Evolutionary conservation across 805 yeast species (phyloP), one percentile per base, ranked within the genome.

Genomic region (Kuraishia molischiana): DNA sequence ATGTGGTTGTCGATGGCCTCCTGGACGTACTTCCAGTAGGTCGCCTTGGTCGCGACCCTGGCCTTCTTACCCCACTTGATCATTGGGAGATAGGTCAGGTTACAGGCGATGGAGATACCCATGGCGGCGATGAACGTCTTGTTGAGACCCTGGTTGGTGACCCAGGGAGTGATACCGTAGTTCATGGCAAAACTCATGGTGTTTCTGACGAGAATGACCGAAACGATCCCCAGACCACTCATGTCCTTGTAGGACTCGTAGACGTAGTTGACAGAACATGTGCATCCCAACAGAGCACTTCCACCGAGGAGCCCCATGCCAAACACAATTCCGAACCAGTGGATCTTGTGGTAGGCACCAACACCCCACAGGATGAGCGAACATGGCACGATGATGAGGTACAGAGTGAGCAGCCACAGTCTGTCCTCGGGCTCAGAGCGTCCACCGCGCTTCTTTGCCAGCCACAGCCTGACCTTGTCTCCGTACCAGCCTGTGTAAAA

Each of bases 301-400:
- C 81, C 79, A 13, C 77, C 79, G 31, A 74, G 57, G 32, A 74
- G 50, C 2, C 80, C 84, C 44, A 72, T 61, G 2, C 80, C 80
- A 37, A 67, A 59, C 29, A 70, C 66, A 3, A 71, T 59, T 2
- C 74, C 72, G 38, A 73, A 61, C 82, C 84, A 78, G 37, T 69
- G 71, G 24, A 69, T 58, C 4, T 61, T 64, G 36, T 69, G 66
- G 35, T 68, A 67, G 0, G 83, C 78, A 11, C 82, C 84, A 31
- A 77, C 67, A 34, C 85, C 85, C 68, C 79, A 76, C 11, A 79
- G 58, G 42, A 77, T 64, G 40, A 74, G 57, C 0, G 82, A 74
- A 1, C 65, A 62, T 2, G 79, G 77, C 4, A 76, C 74, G 6
- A 77, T 45, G 28, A 78, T 55, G 48, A 62, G 58, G 43, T 69